Base-by-base conservation (phyloP, 2,329 filamentous ascomycete species). In the Chrysoporthe puriensis region DNA sequence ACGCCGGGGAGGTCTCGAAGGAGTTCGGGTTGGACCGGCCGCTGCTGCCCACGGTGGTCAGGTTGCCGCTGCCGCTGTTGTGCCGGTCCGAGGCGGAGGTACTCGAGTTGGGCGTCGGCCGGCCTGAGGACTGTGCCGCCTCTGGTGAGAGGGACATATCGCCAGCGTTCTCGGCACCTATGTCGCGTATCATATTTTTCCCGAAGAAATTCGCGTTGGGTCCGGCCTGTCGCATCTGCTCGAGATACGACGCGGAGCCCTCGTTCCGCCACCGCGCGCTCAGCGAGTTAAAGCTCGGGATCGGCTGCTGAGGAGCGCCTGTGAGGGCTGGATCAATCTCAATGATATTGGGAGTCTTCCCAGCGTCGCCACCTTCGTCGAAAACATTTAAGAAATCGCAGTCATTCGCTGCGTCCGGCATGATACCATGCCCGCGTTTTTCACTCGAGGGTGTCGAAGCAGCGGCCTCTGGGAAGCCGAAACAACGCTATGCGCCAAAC, bases 61-160 rank as follows among this genome's bases (percentile, higher is more conserved):
- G 34, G 18, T 60, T 60, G 52, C 69, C 60, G 69, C 62, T 62
- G 64, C 58, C 43, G 62, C 68, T 61, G 62, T 68, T 70, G 42
- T 77, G 76, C 18, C 76, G 76, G 34, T 79, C 75, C n/a, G 85
- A 83, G 1, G 83, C 84, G 1, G 79, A 76, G 7, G 78, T 79
- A 72, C 84, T 87, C 4, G 87, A 89, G 72, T 86, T 88, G 3
- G 87, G 87, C 13, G 87, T 89, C 32, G 83, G 85, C n/a, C 84
- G 79, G 69, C 82, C 86, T 2, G 86, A 70, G 9, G 40, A 88
- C 60, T 78, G 78, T 7, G 79, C 80, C 32, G 79, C 80, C 21
- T 85, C 84, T 2, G 85, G 81, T 0, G 85, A 86, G 3, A 77
- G 79, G 0, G 82, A 84, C 66, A 82, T 74, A 54, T 85, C 83